Conservation (phyloP, 768 basidiomycete species). For the Leccinellum albellum region DNA sequence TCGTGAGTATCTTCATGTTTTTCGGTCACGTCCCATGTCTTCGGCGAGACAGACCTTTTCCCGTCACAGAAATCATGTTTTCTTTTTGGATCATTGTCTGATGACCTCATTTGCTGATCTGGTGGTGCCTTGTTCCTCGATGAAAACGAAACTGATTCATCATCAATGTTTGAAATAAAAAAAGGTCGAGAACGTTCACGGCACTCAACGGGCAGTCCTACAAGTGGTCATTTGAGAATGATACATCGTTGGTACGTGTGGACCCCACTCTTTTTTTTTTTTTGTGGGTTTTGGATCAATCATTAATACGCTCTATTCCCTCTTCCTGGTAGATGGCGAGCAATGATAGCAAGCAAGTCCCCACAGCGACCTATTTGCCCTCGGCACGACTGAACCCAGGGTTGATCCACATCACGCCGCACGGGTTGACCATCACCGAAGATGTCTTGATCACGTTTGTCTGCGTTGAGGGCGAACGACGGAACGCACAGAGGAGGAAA, state of each 20-base stretch:
- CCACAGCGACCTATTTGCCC: conserved; percentile 29
- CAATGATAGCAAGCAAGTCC: conserved; percentile 32
- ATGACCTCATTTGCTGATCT: neutral
- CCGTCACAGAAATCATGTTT: neutral
- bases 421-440: conserved; percentile 29
- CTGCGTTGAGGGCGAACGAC: conserved; percentile 32
- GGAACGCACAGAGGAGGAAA: conserved; percentile 25
- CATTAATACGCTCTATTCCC: neutral
- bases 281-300: neutral
- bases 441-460: conserved; percentile 33
- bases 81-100: conserved; percentile 4
- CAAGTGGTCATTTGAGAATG: conserved; percentile 34
- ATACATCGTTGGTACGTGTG: conserved; percentile 27
- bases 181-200: conserved; percentile 31
- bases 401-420: conserved; percentile 31
- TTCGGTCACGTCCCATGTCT: neutral
- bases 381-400: conserved; percentile 26
- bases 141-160: neutral
- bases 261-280: neutral
- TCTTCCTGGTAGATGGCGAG: conserved; percentile 25
- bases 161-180: neutral
- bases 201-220: conserved; percentile 34
- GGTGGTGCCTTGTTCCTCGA: neutral
- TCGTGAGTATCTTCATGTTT: conserved; percentile 26
- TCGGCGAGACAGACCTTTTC: neutral